Percentiles rank a stretch among this genome's conserved stretches.
phyloP scores from a whole-genome alignment of 2,329 filamentous ascomycete species.

The Penicillium sp. region DNA sequence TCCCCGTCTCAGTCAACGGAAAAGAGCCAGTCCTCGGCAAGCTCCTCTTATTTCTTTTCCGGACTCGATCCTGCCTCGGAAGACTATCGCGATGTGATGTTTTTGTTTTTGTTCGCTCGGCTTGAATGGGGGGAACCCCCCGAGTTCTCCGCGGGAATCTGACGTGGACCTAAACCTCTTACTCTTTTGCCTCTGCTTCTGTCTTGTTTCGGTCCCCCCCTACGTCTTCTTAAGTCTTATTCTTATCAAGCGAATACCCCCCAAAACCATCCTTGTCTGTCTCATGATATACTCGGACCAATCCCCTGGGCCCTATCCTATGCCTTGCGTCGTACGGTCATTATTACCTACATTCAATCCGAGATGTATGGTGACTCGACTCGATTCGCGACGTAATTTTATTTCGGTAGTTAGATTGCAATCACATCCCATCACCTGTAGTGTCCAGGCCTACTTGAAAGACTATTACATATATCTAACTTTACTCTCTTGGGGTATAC shows the following conservation, averaged over 20 bases:
- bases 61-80: background rate
- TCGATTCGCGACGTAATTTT: too few relatives aligned
- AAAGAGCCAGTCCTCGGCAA: background rate
- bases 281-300: too few relatives aligned
- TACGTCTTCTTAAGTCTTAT: background rate
- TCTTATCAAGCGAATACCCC: slow-evolving; percentile 26
- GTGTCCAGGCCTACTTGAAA: too few relatives aligned
- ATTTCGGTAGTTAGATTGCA: too few relatives aligned
- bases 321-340: background rate
- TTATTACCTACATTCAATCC: background rate
- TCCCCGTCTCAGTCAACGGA: background rate
- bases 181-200: background rate
- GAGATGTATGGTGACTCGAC: background rate
- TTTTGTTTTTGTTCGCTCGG: background rate
- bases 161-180: background rate
- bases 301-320: too few relatives aligned
- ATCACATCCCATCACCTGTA: too few relatives aligned
- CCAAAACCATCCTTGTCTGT: slow-evolving; percentile 16
- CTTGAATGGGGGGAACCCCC: background rate
- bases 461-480: too few relatives aligned
- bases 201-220: background rate
- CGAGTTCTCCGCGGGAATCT: slow-evolving; percentile 15
- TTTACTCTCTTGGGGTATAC: too few relatives aligned
- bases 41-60: background rate
- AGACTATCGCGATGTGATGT: background rate